These are phyloP conservation scores for Fraxinus albicans DNA, from an alignment of 305 asterid species.

Conservation along the genomic window DNA sequence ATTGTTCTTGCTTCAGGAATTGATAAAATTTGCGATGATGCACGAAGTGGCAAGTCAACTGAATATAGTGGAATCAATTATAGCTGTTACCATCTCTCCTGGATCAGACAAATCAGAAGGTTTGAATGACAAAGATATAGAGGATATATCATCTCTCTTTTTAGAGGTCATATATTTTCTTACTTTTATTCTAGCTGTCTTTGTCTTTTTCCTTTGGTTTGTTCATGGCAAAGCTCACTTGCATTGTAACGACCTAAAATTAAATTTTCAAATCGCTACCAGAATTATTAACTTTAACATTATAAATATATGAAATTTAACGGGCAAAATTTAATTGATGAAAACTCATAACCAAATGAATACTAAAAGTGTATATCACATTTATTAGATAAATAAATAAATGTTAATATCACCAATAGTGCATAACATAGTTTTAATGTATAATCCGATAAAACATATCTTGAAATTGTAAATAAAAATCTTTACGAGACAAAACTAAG, in stretches of 20 bases:
- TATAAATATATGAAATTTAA: too few species aligned
- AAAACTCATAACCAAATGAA: too few species aligned
- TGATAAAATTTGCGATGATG: constrained; percentile 73
- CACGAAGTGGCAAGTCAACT: constrained; percentile 74
- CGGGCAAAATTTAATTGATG: too few species aligned
- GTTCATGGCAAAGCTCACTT: neutral
- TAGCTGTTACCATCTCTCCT: constrained; percentile 60
- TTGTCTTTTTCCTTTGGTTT: neutral
- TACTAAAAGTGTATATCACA: too few species aligned
- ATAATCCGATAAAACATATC: too few species aligned
- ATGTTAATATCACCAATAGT: too few species aligned
- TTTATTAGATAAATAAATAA: too few species aligned
- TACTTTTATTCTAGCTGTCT: neutral
- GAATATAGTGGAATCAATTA: constrained; percentile 49
- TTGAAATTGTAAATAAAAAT: too few species aligned
- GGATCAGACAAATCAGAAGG: constrained; percentile 44
- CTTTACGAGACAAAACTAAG: too few species aligned
- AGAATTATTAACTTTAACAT: too few species aligned
- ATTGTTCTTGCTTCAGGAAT: constrained; percentile 55
- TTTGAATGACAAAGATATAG: constrained; percentile 65
- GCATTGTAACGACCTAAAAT: neutral
- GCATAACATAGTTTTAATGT: too few species aligned
- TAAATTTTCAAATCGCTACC: too few species aligned
- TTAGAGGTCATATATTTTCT: constrained; percentile 59
- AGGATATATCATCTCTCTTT: constrained; percentile 59